A percentile compares a stretch with the other conserved stretches of the same genome.
Evolutionary conservation across 1,139 yeast species (phyloP).

Genomic region (Kodamaea suecica): DNA sequence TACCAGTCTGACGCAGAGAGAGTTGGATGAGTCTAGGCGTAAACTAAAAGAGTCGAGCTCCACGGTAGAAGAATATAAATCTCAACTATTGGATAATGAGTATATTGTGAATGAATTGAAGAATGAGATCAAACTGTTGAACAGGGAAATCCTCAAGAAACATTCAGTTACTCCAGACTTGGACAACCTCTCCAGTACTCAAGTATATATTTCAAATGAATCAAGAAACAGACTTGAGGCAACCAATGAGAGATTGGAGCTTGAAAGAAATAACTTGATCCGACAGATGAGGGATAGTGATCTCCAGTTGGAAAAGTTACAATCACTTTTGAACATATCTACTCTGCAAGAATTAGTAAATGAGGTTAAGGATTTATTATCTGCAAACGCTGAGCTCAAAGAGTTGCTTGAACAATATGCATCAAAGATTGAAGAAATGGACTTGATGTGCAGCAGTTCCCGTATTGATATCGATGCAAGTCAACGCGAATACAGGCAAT

Average conservation of each 20-base stretch:
- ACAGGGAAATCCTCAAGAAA: slow-evolving; percentile 7
- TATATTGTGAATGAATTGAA: slow-evolving; percentile 8
- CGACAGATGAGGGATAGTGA: slow-evolving; percentile 7
- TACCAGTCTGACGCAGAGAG: neutral
- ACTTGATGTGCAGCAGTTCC: slow-evolving; percentile 3
- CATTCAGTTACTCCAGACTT: slow-evolving; percentile 1
- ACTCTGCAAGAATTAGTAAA: slow-evolving; percentile 9
- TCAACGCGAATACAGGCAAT: slow-evolving; percentile 12
- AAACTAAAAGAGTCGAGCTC: neutral
- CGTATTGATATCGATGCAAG: slow-evolving; percentile 5
- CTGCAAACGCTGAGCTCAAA: slow-evolving; percentile 14
- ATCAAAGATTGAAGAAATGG: slow-evolving; percentile 11
- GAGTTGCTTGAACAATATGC: slow-evolving; percentile 12
- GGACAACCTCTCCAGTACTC: slow-evolving; percentile 5
- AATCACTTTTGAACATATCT: slow-evolving; percentile 9
- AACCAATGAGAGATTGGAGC: slow-evolving; percentile 4
- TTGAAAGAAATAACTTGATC: slow-evolving; percentile 6
- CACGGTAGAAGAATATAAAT: neutral
- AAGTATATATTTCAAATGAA: slow-evolving; percentile 7
- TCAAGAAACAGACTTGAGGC: slow-evolving; percentile 8
- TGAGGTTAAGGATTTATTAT: slow-evolving; percentile 14
- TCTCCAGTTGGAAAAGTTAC: slow-evolving; percentile 6
- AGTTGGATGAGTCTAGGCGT: neutral
- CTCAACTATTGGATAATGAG: slow-evolving; percentile 6
- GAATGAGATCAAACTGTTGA: slow-evolving; percentile 11